Evolutionary conservation across 208 protist genomes (phyloP), one percentile per base, ranked within the genome.

Genomic region (Trypanosoma vivax): DNA sequence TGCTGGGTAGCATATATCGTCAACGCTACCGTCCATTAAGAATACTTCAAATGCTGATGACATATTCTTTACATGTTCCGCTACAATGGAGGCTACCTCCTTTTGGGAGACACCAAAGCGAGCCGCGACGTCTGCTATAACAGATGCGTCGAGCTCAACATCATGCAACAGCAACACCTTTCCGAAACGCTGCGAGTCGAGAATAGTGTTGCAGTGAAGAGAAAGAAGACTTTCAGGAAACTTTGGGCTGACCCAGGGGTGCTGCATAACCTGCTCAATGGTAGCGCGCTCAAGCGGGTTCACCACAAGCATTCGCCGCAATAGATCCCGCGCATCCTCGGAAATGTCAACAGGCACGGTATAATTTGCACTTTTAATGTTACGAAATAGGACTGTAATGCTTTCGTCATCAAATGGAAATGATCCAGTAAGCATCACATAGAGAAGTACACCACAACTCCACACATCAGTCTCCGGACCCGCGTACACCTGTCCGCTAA

Each of bases 361-460:
- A 49, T 82, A 91, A 21, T 81, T 65, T 7, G 83, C 83, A 0
- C 51, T 73, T 52, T 84, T 73, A 39, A 94, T 94, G 52, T 89
- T 86, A 29, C 71, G 59, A 58, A 90, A 90, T 6, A 94, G 79
- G 6, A 38, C 42, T 9, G 49, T 45, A 18, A 88, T 69, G 67
- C 88, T 88, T 37, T 25, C 43, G 14, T 94, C 80, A 50, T 88
- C 87, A 55, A 91, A 94, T 9, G 87, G 83, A 31, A 94, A 74
- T 0, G 60, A 39, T 13, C 87, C 87, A 29, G 54, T 76, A 14
- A 94, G 65, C 83, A 94, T 94, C 6, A 81, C 76, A 69, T 83
- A 94, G n/a, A 94, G 76, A 38, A 90, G 73, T 6, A 94, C 83
- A 30, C 87, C 87, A 51, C 73, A 87, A 65, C 80, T 90, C 87